Evolutionary conservation across 176 grass and related monocot genomes (phyloP), one percentile per base, ranked within the genome.

Genomic region (Carex cristatella): DNA sequence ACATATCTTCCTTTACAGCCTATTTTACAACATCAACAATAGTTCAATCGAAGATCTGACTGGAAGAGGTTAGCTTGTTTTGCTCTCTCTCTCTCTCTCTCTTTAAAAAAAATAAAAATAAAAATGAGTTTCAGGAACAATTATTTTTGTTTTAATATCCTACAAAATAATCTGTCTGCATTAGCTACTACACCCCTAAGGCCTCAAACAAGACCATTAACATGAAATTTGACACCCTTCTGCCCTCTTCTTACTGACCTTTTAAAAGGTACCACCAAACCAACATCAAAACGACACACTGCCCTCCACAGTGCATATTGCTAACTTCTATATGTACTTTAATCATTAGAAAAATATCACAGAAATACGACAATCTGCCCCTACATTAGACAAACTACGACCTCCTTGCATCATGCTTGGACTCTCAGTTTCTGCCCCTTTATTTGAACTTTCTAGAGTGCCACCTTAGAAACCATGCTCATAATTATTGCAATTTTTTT

Each of bases 11-110:
- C 87, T 86, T 51, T 67, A 65, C 89, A 98, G 91, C 62, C 89
- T 98, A 83, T 98, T 95, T 86, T 98, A 89, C 74, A 98, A 95
- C 85, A 92, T 98, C 77, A 98, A 95, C 88, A 95, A 87, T 79
- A 86, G 84, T 60, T 81, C 83, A 12, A 88, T 98, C 69, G 95
- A 98, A 95, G 95, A 98, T 93, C 60, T 98, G 15, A 98, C 95
- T 46, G 91, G 86, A 85, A 90, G 91, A 93, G 93, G 95, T 97
- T 69, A 40, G 58, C 35, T 86, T 74, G 4, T 84, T 88, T 81
- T 57, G 11, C 53, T 82, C 15, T 65, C 53, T 23, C 19, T 72
- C 46, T 49, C 46, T 49, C 8, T 49, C 8, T 49, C 8, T 87
- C 7, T 68, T 7, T 78, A 15, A 35, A 80, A 51, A 79, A 90